Percentiles rank a stretch among this genome's conserved stretches.
phyloP scores from a whole-genome alignment of 495 filamentous ascomycete species.

The Penicillium flavigenum region DNA sequence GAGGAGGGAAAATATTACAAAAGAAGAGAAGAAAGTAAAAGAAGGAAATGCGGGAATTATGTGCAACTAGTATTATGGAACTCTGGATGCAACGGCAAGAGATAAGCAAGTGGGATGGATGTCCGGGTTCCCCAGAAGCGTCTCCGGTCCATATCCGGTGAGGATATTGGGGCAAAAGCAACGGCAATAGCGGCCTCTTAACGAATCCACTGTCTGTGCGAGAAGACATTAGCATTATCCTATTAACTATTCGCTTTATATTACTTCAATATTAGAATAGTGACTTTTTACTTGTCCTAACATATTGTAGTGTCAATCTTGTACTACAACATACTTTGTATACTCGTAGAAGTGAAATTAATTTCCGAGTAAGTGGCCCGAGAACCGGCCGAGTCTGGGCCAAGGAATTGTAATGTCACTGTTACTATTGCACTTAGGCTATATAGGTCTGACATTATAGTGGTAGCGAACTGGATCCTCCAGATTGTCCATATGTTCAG shows the following conservation, averaged over 20 bases:
- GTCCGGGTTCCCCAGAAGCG: conserved; percentile 4
- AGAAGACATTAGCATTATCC: background rate
- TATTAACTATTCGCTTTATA: too few relatives aligned
- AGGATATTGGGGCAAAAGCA: conserved; percentile 17
- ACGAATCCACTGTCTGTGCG: conserved; percentile 1
- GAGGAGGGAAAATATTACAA: conserved; percentile 4
- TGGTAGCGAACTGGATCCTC: background rate
- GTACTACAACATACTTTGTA: too few relatives aligned
- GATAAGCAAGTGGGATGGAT: conserved; percentile 6
- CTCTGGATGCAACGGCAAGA: conserved; percentile 10
- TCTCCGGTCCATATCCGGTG: conserved; percentile 14
- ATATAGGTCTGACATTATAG: too few relatives aligned
- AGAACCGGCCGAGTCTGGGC: background rate
- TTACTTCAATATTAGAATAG: too few relatives aligned
- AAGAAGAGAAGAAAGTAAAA: background rate
- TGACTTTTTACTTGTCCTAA: too few relatives aligned
- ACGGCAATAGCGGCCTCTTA: background rate
- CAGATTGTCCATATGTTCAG: too few relatives aligned
- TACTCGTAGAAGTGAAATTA: too few relatives aligned
- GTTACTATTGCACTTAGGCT: too few relatives aligned
- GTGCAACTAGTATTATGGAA: background rate
- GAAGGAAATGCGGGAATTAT: conserved; percentile 11
- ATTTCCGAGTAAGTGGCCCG: background rate
- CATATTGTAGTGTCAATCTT: too few relatives aligned
- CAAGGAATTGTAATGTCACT: too few relatives aligned